Evolutionary conservation across 345 rosid genomes (phyloP).

Genomic region (Noccaea bulbosa): DNA sequence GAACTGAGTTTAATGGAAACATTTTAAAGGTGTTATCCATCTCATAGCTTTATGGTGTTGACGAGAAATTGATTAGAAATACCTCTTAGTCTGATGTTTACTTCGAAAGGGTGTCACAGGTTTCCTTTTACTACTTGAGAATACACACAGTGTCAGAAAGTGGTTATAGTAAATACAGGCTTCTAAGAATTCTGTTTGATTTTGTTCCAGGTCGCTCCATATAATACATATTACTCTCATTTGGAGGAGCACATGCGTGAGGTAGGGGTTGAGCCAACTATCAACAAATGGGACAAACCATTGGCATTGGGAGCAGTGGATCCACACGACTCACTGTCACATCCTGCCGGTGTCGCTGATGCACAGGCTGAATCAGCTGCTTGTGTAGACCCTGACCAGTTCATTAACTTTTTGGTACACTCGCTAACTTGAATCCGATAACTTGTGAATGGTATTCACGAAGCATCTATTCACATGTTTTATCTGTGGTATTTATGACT

Average conservation of each 20-base stretch:
- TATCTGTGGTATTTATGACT: slow-evolving; percentile 19
- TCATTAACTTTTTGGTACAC: slow-evolving; percentile 86
- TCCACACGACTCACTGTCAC: slow-evolving; percentile 94
- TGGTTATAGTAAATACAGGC: slow-evolving; percentile 7
- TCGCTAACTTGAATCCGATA: background rate
- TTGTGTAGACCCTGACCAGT: slow-evolving; percentile 86
- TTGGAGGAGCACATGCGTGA: slow-evolving; percentile 93
- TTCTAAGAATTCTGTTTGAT: background rate
- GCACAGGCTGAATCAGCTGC: slow-evolving; percentile 88
- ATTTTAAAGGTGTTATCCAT: slow-evolving; percentile 5
- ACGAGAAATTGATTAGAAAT: slow-evolving; percentile 7
- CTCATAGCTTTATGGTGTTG: background rate
- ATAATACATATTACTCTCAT: slow-evolving; percentile 85
- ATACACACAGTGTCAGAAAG: background rate
- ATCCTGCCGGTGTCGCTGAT: slow-evolving; percentile 98
- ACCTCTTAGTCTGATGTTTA: slow-evolving; percentile 13
- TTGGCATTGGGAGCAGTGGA: slow-evolving; percentile 85
- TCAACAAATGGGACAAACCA: slow-evolving; percentile 93
- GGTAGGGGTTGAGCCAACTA: slow-evolving; percentile 74
- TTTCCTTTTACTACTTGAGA: slow-evolving; percentile 11
- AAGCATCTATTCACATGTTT: slow-evolving; percentile 15
- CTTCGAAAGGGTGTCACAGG: slow-evolving; percentile 4
- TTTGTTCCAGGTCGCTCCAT: slow-evolving; percentile 85
- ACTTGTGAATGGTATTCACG: slow-evolving; percentile 16
- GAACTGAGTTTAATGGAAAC: slow-evolving; percentile 28